Evolutionary conservation across 768 basidiomycete species (phyloP).

Genomic region (Wakefieldia striispora): DNA sequence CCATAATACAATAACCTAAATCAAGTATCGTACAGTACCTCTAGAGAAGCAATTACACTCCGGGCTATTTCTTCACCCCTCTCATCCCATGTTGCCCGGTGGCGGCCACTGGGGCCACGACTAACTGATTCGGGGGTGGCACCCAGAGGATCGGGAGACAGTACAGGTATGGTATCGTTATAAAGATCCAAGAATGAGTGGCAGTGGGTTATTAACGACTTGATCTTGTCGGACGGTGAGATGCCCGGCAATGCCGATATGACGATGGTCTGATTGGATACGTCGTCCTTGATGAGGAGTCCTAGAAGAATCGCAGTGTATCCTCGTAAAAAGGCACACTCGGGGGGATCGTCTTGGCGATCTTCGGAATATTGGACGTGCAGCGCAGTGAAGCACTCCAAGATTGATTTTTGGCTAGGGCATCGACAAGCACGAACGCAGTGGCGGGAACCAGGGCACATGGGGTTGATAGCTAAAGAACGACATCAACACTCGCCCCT

Average conservation of each 20-base stretch:
- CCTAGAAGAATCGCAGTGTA: constrained; percentile 77
- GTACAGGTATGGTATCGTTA: constrained; percentile 30
- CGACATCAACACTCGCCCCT: neutral
- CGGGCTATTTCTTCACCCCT: constrained; percentile 44
- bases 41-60: constrained; percentile 55
- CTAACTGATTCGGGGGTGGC: constrained; percentile 5
- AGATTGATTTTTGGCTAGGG: constrained; percentile 38
- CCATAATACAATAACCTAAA: constrained; percentile 6
- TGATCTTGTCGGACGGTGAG: constrained; percentile 30
- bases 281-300: constrained; percentile 38
- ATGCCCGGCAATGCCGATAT: constrained; percentile 36
- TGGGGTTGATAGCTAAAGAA: constrained; percentile 47
- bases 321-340: constrained; percentile 59
- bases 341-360: constrained; percentile 25
- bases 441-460: constrained; percentile 45
- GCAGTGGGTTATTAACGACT: constrained; percentile 35
- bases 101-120: constrained; percentile 1
- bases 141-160: constrained; percentile 18
- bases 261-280: constrained; percentile 33
- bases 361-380: constrained; percentile 40
- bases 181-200: constrained; percentile 44
- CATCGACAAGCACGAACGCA: constrained; percentile 61
- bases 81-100: constrained; percentile 21
- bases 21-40: constrained; percentile 21
- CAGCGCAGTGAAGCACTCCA: constrained; percentile 50